Evolutionary conservation across 2,329 filamentous ascomycete species (phyloP).

Genomic region (Xenosphaeropsis pyriputrescens): DNA sequence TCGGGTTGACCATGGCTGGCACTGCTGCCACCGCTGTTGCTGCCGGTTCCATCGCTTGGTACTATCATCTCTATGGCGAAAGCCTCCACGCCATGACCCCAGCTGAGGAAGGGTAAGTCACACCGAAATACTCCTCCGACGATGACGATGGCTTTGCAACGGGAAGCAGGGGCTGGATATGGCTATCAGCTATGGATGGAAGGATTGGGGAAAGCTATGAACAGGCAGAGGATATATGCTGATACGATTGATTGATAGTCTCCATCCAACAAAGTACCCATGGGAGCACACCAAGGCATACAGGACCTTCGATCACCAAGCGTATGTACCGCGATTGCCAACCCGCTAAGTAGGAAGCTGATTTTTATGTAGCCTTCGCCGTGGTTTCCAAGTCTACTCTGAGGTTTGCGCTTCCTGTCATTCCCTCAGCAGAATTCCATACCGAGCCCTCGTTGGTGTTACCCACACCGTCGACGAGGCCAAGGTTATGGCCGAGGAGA

Average conservation of each 20-base stretch:
- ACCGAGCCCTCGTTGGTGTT: conserved; percentile 78
- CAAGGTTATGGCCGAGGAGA: conserved; percentile 93
- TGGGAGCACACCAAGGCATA: conserved; percentile 88
- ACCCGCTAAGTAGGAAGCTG: neutral
- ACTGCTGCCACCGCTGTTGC: conserved; percentile 76
- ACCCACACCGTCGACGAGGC: conserved; percentile 95
- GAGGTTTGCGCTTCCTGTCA: conserved; percentile 98
- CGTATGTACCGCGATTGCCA: conserved; percentile 45
- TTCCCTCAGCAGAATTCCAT: conserved; percentile 87
- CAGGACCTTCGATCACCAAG: conserved; percentile 94
- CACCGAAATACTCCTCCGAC: no score
- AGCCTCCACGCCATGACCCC: conserved; percentile 81
- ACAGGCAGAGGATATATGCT: no score
- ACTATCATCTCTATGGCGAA: conserved; percentile 90
- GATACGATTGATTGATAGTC: conserved; percentile 33
- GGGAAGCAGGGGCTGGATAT: conserved; percentile 5
- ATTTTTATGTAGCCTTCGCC: conserved; percentile 57
- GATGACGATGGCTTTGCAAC: conserved; percentile 3
- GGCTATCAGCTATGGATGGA: conserved; percentile 9
- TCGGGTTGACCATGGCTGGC: conserved; percentile 76
- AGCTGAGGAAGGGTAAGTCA: conserved; percentile 91
- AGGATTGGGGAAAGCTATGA: neutral
- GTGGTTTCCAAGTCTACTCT: conserved; percentile 98
- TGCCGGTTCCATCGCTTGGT: conserved; percentile 86
- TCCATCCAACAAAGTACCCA: conserved; percentile 83